Evolutionary conservation across 2,329 filamentous ascomycete genomes (phyloP), one percentile per base, ranked within the genome.

Genomic region (Waltergamsia citrina): DNA sequence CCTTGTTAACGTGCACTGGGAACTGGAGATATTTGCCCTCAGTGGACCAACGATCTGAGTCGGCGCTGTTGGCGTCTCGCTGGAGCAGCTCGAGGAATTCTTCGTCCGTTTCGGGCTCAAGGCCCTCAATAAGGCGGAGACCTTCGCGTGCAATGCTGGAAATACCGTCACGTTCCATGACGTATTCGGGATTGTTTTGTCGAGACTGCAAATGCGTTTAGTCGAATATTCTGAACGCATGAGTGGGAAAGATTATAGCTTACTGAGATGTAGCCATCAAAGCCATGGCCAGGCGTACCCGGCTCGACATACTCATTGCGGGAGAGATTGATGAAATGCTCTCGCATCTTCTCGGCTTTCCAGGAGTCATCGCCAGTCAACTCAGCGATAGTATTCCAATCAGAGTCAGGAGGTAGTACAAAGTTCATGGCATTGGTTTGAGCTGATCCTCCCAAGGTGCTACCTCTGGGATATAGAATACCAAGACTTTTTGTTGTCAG

Each of bases 301-400:
- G 43, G 40, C 3, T 49, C 45, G 3, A 69, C 48, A 45, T 72
- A 70, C 3, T 51, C 43, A 49, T 59, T 59, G 38, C 58, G 56
- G 49, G 73, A 68, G 20, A 72, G 43, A 35, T 58, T 61, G 25
- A 52, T 41, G 29, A 64, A 68, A 46, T 69, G 67, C 32, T 59
- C 47, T 31, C 67, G 54, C 65, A 74, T 71, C 23, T 65, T 65
- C 4, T 54, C 51, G 0, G 67, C 52, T 0, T 52, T 45, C 69
- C 69, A 74, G 0, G 65, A 63, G 2, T 48, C 40, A 38, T 74
- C 69, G 4, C 67, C 65, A 7, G 69, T 73, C 16, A 73, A 43
- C 9, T 50, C 46, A 4, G 60, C 57, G 34, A 74, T 63, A 42
- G 63, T 51, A 17, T 64, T 53, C 48, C 65, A 74, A 43, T 74